Conservation (phyloP, 2,329 filamentous ascomycete genomes). For the Alternaria sp. region DNA sequence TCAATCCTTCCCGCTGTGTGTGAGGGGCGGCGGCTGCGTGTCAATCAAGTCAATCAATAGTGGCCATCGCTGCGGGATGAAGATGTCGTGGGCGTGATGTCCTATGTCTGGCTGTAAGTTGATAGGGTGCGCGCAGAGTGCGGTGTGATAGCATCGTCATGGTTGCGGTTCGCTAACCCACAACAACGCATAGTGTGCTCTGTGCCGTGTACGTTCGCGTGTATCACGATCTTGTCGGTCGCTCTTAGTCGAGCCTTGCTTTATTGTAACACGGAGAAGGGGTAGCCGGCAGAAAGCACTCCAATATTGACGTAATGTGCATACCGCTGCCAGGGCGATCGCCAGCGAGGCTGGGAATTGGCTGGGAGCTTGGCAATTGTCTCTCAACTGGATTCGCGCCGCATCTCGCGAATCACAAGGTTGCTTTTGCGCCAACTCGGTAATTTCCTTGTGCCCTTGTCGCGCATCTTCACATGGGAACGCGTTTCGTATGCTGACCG, state of each 20-base stretch:
- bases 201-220: slow-evolving; percentile 6
- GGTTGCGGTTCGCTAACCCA: not conserved
- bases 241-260: slow-evolving; percentile 17
- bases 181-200: slow-evolving; percentile 9
- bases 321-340: slow-evolving; percentile 21
- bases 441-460: slow-evolving; percentile 10
- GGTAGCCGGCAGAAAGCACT: not conserved
- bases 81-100: not conserved
- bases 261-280: slow-evolving; percentile 4
- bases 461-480: slow-evolving; percentile 17
- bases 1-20: slow-evolving; percentile 11
- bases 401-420: slow-evolving; percentile 17
- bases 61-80: not conserved
- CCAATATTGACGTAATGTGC: slow-evolving; percentile 23
- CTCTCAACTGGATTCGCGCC: slow-evolving; percentile 10
- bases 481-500: slow-evolving; percentile 5
- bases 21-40: slow-evolving; percentile 12
- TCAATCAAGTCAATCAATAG: slow-evolving; percentile 6
- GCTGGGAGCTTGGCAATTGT: slow-evolving; percentile 21
- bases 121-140: slow-evolving; percentile 2
- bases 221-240: slow-evolving; percentile 1
- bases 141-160: not conserved
- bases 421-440: slow-evolving; percentile 18
- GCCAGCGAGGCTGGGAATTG: slow-evolving; percentile 18
- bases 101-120: not conserved